phyloP scores from a whole-genome alignment of 352 stramenopile genomes.

The Globisporangium ultimum region DNA sequence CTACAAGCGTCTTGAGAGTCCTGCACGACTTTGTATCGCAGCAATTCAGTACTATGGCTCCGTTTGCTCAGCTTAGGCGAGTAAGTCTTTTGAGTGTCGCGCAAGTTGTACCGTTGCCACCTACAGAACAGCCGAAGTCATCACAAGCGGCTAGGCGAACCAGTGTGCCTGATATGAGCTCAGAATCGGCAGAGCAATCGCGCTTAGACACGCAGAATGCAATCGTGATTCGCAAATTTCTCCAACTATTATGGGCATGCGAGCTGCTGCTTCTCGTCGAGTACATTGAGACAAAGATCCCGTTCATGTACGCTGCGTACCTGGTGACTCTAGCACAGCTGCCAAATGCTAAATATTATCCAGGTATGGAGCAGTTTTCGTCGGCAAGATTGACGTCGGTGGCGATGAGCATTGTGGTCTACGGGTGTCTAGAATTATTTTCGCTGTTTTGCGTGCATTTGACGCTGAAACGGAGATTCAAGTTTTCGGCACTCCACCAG shows the following conservation, averaged over 20 bases:
- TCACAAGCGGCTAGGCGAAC: too few species aligned
- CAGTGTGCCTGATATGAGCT: too few species aligned
- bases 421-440: constrained; percentile 2
- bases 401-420: constrained; percentile 2
- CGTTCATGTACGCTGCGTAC: constrained; percentile 4
- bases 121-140: too few species aligned
- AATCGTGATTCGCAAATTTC: not conserved
- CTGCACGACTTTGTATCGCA: too few species aligned
- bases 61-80: too few species aligned
- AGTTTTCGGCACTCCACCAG: constrained; percentile 5
- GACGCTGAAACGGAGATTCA: constrained; percentile 3
- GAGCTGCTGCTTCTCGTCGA: constrained; percentile 12
- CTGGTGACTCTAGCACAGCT: not conserved
- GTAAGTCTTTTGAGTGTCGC: too few species aligned
- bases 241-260: constrained; percentile 2
- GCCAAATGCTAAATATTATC: constrained; percentile 13
- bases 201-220: not conserved
- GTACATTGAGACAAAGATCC: constrained; percentile 7
- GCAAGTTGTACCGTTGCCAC: too few species aligned
- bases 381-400: not conserved
- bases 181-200: too few species aligned
- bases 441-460: constrained; percentile 4
- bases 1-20: too few species aligned
- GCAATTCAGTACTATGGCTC: too few species aligned
- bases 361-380: not conserved